Conservation (phyloP, 208 protist genomes). For the Leishmania braziliensis region DNA sequence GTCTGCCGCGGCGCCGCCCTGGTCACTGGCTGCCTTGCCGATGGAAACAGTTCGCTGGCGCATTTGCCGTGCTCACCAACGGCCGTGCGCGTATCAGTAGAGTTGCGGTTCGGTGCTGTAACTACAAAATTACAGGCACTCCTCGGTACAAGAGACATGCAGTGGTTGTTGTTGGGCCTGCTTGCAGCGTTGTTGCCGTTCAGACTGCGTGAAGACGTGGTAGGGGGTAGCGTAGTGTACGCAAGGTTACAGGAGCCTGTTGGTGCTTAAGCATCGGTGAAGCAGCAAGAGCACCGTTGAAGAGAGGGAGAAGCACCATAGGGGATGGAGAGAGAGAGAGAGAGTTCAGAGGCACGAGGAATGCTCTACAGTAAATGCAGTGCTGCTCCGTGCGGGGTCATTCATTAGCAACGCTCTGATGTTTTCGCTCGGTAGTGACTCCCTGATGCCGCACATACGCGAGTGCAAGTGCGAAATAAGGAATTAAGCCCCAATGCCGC, state of each 20-base stretch:
- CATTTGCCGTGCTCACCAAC: not conserved
- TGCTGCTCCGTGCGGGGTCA: not conserved
- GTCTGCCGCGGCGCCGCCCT: conserved; percentile 16
- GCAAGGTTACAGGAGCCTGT: not conserved
- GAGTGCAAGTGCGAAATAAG: not conserved
- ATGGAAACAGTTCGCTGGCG: conserved; percentile 18
- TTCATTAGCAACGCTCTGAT: not conserved
- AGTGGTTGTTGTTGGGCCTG: not conserved
- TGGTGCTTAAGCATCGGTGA: not conserved
- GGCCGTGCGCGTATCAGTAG: too few relatives aligned
- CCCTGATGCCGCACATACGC: not conserved
- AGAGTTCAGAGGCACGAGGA: not conserved
- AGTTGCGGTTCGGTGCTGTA: not conserved
- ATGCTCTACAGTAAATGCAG: not conserved
- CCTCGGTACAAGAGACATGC: not conserved
- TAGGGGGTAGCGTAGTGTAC: not conserved
- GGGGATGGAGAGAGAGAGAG: conserved; percentile 5
- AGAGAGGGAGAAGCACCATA: not conserved
- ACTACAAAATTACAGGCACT: not conserved
- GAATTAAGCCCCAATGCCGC: not conserved
- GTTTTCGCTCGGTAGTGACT: not conserved
- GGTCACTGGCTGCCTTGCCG: conserved; percentile 33
- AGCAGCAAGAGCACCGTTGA: not conserved
- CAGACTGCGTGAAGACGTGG: not conserved
- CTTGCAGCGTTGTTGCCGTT: not conserved